Conservation (phyloP, 352 stramenopile genomes). For the Phytophthora meadii region DNA sequence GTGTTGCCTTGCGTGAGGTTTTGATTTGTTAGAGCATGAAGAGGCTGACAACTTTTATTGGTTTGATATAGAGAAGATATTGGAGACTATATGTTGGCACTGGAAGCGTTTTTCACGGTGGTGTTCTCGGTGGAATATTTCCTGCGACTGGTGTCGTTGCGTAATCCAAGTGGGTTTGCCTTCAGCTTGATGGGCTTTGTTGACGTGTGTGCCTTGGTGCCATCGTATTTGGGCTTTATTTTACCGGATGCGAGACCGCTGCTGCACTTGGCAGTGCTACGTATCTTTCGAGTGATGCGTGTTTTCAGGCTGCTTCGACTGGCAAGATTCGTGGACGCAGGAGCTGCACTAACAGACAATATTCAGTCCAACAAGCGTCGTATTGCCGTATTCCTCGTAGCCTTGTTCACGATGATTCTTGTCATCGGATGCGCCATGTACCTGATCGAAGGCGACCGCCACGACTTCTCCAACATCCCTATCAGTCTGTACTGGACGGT, state of each 20-base stretch:
- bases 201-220: constrained; percentile 81
- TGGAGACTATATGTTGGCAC: constrained; percentile 68
- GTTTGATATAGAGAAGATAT: constrained; percentile 58
- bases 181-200: constrained; percentile 79
- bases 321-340: constrained; percentile 76
- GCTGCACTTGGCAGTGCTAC: constrained; percentile 69
- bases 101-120: constrained; percentile 88
- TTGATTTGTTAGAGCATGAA: constrained; percentile 34
- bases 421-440: constrained; percentile 88
- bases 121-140: constrained; percentile 86
- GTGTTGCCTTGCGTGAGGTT: constrained; percentile 35
- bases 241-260: constrained; percentile 61
- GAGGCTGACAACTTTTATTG: constrained; percentile 9
- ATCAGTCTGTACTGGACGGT: constrained; percentile 90
- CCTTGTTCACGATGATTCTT: constrained; percentile 77
- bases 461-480: constrained; percentile 89
- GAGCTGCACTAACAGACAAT: constrained; percentile 72
- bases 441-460: constrained; percentile 77
- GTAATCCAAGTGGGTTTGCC: constrained; percentile 65
- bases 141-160: constrained; percentile 70
- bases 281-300: constrained; percentile 82
- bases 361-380: constrained; percentile 82
- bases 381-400: constrained; percentile 82
- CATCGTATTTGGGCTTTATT: constrained; percentile 77
- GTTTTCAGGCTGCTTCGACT: constrained; percentile 81